phyloP scores from a whole-genome alignment of 257 asterid genomes.

The Solanum peruvianum region DNA sequence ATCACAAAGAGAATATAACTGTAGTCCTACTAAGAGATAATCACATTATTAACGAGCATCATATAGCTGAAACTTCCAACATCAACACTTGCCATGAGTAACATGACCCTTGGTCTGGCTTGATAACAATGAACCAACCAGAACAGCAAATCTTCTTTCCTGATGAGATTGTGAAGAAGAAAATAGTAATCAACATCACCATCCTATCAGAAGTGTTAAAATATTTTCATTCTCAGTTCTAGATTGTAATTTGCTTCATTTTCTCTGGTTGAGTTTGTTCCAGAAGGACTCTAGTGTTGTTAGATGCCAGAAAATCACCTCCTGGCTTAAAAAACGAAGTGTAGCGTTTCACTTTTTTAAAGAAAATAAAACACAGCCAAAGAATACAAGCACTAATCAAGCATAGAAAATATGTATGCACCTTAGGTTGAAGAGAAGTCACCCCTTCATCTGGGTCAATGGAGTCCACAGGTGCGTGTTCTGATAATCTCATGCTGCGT shows the following conservation, averaged over 20 bases:
- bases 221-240: not conserved
- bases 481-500: slow-evolving; percentile 71
- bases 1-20: not conserved
- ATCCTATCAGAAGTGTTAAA: not conserved
- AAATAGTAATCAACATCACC: not conserved
- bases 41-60: not conserved
- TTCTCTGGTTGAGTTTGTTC: not conserved
- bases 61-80: not conserved
- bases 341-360: not conserved
- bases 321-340: not conserved
- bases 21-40: not conserved
- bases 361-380: not conserved
- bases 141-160: slow-evolving; percentile 91
- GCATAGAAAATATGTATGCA: slow-evolving; percentile 1
- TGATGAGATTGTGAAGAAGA: slow-evolving; percentile 10
- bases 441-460: slow-evolving; percentile 96
- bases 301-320: not conserved
- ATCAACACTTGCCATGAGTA: slow-evolving; percentile 66
- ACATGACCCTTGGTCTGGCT: slow-evolving; percentile 96
- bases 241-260: not conserved
- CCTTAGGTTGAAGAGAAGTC: slow-evolving; percentile 83
- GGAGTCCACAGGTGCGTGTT: slow-evolving; percentile 92
- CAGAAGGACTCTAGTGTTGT: not conserved
- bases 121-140: slow-evolving; percentile 75
- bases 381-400: not conserved